Evolutionary conservation across 805 yeast species (phyloP), one percentile per base, ranked within the genome.

Genomic region (Groenewaldozyma salmanticensis): DNA sequence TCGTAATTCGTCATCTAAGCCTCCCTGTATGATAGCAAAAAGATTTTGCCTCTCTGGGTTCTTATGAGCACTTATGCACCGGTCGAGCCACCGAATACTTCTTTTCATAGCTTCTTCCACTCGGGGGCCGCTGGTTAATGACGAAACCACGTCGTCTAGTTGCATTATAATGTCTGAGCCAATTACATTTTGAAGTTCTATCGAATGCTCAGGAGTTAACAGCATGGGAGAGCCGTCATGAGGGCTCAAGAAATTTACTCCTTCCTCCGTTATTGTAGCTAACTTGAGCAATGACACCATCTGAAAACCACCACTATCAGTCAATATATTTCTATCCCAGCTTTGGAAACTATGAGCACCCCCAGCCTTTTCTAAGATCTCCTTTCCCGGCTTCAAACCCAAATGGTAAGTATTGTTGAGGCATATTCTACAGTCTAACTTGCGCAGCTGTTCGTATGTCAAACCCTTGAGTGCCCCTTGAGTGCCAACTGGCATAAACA

Each of bases 161-260:
- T 67, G 71, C 71, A 67, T 67, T 59, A 67, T 67, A 42, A 67
- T 67, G 41, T 67, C 71, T 13, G 69, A 60, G 3, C 71, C 71
- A 32, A 67, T 67, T 37, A 64, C 54, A 46, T 67, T 67, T 43
- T 67, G 71, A 32, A 67, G 53, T 27, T 62, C 55, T 45, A 67
- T 67, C n/a, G 71, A 67, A 44, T 67, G 71, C 51, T 67, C 71
- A 1, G 71, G 71, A 4, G 71, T 67, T 33, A 67, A 49, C 18
- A 67, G 58, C 71, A 67, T 67, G 11, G 71, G 71, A 2, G 67
- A 42, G 18, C 67, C 69, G 40, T 67, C 71, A 46, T 67, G 71
- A 15, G 72, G 71, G 39, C 67, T 60, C 41, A 65, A 45, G 42
- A 67, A 67, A 45, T 60, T 55, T n/a, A 67, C 71, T 4, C 71